Percentiles rank a stretch among this genome's conserved stretches.
phyloP scores from a whole-genome alignment of 352 stramenopile genomes.

The Pseudoperonospora humuli region DNA sequence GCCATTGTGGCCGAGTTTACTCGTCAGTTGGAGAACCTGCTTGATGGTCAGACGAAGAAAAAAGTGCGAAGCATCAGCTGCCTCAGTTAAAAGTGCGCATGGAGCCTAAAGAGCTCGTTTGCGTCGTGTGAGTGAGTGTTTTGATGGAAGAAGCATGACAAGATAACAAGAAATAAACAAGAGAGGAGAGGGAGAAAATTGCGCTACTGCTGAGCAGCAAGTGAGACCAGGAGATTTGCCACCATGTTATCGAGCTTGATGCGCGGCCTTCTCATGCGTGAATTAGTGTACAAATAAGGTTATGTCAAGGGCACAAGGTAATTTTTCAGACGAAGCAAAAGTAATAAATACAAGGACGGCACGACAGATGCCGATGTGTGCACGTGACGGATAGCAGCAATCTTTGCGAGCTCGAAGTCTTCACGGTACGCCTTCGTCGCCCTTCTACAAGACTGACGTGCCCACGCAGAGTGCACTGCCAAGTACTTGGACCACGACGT shows the following conservation, averaged over 20 bases:
- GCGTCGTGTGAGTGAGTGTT: slow-evolving; percentile 35
- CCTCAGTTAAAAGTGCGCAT: slow-evolving; percentile 46
- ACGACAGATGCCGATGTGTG: slow-evolving; percentile 11
- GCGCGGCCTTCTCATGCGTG: slow-evolving; percentile 17
- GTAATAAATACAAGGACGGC: slow-evolving; percentile 9
- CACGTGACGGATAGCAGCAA: too few relatives aligned
- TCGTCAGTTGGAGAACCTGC: slow-evolving; percentile 33
- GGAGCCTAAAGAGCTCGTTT: slow-evolving; percentile 6
- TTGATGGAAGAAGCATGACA: slow-evolving; percentile 48
- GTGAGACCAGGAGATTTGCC: slow-evolving; percentile 10
- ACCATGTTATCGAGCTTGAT: slow-evolving; percentile 1
- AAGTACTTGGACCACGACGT: too few relatives aligned
- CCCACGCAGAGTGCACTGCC: too few relatives aligned
- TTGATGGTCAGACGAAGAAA: slow-evolving; percentile 65
- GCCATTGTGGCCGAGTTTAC: slow-evolving; percentile 47
- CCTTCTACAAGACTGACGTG: too few relatives aligned
- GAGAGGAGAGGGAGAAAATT: slow-evolving; percentile 16
- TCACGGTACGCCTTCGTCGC: too few relatives aligned
- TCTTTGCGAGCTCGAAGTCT: too few relatives aligned
- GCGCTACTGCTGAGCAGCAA: slow-evolving; percentile 1
- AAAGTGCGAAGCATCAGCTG: slow-evolving; percentile 86
- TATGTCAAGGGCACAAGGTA: slow-evolving; percentile 5
- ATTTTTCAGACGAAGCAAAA: slow-evolving; percentile 13
- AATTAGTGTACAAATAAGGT: slow-evolving; percentile 24
- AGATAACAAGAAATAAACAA: slow-evolving; percentile 33